Percentiles rank a stretch among this genome's conserved stretches.
Conservation (phyloP, 2,329 filamentous ascomycete genomes). For the Capronia americana region DNA sequence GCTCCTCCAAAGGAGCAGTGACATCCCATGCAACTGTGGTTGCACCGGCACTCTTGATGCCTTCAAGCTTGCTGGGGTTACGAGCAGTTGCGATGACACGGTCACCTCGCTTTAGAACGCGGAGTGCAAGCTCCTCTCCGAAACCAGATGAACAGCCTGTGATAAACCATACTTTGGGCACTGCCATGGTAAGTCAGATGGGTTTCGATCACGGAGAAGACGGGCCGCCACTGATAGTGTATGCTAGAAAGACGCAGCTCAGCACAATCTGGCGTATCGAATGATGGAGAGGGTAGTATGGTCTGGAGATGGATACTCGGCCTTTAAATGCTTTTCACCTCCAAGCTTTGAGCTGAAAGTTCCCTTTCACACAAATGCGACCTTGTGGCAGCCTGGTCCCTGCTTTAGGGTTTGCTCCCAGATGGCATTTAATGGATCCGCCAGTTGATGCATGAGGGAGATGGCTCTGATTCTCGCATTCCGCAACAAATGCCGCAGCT, state of each 20-base stretch:
- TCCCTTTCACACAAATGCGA: neutral
- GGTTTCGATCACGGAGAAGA: neutral
- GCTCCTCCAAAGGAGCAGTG: constrained; percentile 25
- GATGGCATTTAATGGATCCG: neutral
- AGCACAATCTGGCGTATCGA: neutral
- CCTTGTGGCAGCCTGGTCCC: no score
- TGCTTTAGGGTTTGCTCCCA: neutral
- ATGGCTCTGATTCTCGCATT: neutral
- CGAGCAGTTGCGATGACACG: constrained; percentile 48
- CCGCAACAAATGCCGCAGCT: neutral
- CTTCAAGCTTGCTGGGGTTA: constrained; percentile 40
- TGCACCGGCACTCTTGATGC: constrained; percentile 41
- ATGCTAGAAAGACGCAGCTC: neutral
- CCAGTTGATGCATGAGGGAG: neutral
- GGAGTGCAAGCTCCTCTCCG: constrained; percentile 42
- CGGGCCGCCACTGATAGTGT: neutral
- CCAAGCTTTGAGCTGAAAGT: neutral
- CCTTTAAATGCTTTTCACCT: neutral
- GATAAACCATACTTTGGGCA: constrained; percentile 45
- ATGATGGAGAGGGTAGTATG: neutral
- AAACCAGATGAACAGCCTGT: constrained; percentile 48
- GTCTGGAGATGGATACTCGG: neutral
- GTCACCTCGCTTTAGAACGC: constrained; percentile 43
- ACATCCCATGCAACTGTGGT: constrained; percentile 41
- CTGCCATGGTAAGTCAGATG: constrained; percentile 13